Evolutionary conservation across 208 protist genomes (phyloP), one percentile per base, ranked within the genome.

Genomic region (Trypanosoma cruzi): DNA sequence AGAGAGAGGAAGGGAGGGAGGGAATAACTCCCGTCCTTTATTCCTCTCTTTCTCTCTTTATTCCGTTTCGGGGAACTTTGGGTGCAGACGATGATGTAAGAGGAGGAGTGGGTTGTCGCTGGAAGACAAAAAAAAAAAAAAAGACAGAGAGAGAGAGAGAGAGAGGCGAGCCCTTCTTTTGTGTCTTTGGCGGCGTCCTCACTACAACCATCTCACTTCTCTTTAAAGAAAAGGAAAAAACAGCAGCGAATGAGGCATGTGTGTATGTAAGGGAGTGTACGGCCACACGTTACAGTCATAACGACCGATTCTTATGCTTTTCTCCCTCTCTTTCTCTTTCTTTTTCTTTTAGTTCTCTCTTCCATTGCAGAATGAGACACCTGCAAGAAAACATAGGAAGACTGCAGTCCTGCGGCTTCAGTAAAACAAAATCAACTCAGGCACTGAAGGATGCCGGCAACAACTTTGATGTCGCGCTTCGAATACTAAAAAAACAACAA

Each of bases 361-460:
- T n/a, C n/a, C n/a, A n/a, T n/a, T 1, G 3, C 1, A n/a, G 26
- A 24, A 71, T 66, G 64, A 71, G 66, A 53, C 1, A 11, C 7
- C 0, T 52, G 0, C 24, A 77, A 32, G 54, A 36, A 10, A 67
- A 73, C 6, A 36, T 89, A 18, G 60, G 60, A 22, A 70, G 73
- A 31, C 54, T 94, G n/a, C 73, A 76, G 50, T 72, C 66, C 0
- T 68, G 70, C 29, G 85, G 85, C 16, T 90, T 73, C 52, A 80
- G 84, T 48, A 92, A 89, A 52, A 80, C 76, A 8, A 91, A 88
- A 73, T 78, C 81, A 0, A 53, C 52, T 0, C 66, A 89, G 58
- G 88, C 88, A 0, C 64, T 91, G 29, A 91, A 90, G 57, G 88
- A 94, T 48, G 73, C 84, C 1, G 83, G 83, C 22, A 82, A 83